These are phyloP conservation scores for Dichomitus squalens DNA, from an alignment of 1,284 basidiomycete species.

Conservation along the genomic window DNA sequence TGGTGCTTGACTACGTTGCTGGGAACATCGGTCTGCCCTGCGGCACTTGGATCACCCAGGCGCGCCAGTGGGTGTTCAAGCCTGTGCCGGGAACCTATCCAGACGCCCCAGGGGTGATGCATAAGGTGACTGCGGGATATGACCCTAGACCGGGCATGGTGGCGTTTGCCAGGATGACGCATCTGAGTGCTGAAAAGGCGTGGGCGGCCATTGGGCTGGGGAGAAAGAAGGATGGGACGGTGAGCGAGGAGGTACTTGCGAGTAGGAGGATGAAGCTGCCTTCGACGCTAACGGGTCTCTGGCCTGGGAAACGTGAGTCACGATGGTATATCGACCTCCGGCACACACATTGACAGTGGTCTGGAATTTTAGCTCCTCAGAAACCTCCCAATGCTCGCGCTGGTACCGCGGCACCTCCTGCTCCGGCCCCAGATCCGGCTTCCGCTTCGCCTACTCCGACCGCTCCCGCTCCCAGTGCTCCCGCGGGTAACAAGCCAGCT, in stretches of 20 bases:
- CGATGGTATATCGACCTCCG: background rate
- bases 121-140: constrained; percentile 2
- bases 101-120: constrained; percentile 22
- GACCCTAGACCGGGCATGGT: constrained; percentile 23
- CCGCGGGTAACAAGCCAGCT: too few relatives aligned
- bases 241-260: constrained; percentile 14
- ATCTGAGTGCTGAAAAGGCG: constrained; percentile 13
- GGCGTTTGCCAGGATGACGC: constrained; percentile 16
- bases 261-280: constrained; percentile 13
- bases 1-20: constrained; percentile 18
- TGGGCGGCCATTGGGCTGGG: constrained; percentile 15
- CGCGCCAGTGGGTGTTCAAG: constrained; percentile 7
- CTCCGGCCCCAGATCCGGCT: background rate
- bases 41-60: constrained; percentile 10
- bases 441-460: background rate
- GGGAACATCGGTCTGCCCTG: constrained; percentile 18
- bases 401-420: background rate
- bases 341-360: background rate
- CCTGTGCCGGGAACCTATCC: constrained; percentile 26
- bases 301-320: constrained; percentile 17
- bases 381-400: background rate
- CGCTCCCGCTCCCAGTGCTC: background rate
- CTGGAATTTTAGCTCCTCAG: background rate
- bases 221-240: constrained; percentile 7
- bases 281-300: constrained; percentile 18